phyloP scores from a whole-genome alignment of 2,329 filamentous ascomycete genomes.

The Didymella segeticola region DNA sequence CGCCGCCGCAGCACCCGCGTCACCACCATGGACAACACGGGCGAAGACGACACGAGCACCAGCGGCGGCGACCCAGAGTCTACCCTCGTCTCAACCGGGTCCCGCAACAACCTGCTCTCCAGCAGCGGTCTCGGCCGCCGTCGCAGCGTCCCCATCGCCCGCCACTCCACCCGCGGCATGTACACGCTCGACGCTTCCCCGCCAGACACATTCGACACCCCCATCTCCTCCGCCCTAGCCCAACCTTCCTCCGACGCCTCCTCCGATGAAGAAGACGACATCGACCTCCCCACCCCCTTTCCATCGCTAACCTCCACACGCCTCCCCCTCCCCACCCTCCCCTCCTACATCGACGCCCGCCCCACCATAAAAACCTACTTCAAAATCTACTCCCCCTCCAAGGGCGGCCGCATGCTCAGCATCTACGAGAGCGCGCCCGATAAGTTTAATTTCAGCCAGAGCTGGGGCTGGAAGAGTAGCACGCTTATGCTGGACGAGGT shows the following conservation, averaged over 20 bases:
- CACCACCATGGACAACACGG: conserved; percentile 31
- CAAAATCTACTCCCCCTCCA: conserved; percentile 66
- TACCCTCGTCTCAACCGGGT: conserved; percentile 37
- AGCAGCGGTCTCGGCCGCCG: conserved; percentile 26
- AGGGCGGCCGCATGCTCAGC: conserved; percentile 64
- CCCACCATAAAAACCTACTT: conserved; percentile 68
- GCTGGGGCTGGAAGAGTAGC: conserved; percentile 67
- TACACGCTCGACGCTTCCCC: conserved; percentile 24
- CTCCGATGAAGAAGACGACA: conserved; percentile 36
- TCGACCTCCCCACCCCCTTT: conserved; percentile 33
- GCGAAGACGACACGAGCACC: conserved; percentile 53
- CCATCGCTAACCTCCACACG: conserved; percentile 31
- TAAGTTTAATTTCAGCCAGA: conserved; percentile 66
- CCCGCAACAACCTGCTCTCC: conserved; percentile 32
- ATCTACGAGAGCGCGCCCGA: conserved; percentile 67
- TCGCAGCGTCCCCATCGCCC: conserved; percentile 23
- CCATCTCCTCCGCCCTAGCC: conserved; percentile 25
- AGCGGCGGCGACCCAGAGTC: conserved; percentile 55
- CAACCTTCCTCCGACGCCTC: conserved; percentile 32
- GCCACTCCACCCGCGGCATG: conserved; percentile 23
- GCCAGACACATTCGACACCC: conserved; percentile 24
- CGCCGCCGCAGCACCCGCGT: conserved; percentile 37
- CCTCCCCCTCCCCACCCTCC: conserved; percentile 52
- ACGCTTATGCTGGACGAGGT: conserved; percentile 63
- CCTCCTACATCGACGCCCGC: conserved; percentile 61